Conservation (phyloP, 305 asterid genomes). For the Solanum aculeatissimum region DNA sequence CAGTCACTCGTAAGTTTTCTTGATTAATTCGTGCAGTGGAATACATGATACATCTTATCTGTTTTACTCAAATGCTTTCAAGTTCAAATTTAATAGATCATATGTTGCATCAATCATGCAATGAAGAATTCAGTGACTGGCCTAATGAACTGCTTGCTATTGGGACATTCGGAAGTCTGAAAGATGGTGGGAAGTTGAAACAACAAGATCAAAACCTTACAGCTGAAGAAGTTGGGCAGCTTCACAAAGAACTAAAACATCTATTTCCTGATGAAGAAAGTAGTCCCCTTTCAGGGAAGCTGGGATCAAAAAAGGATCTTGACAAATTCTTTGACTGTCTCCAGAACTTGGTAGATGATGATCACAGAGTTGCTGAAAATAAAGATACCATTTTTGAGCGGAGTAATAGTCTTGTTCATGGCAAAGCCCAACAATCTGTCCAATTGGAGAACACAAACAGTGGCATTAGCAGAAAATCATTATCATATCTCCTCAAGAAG, state of each 20-base stretch:
- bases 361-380: not conserved
- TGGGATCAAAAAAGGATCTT: conserved; percentile 5
- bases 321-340: conserved; percentile 19
- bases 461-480: conserved; percentile 32
- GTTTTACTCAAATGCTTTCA: not conserved
- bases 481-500: conserved; percentile 48
- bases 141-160: conserved; percentile 57
- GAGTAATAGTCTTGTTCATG: conserved; percentile 5
- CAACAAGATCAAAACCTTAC: conserved; percentile 8
- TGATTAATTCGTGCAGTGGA: not conserved
- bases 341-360: conserved; percentile 6
- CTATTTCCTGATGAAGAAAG: conserved; percentile 10
- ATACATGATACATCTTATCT: not conserved
- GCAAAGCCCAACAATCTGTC: conserved; percentile 13
- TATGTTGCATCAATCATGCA: conserved; percentile 14
- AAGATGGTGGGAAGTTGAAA: conserved; percentile 7
- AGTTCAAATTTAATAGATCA: conserved; percentile 6
- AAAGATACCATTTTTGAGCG: conserved; percentile 12
- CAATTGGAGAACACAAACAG: conserved; percentile 12
- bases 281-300: not conserved
- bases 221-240: conserved; percentile 21
- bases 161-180: conserved; percentile 62
- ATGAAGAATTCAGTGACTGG: conserved; percentile 67
- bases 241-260: conserved; percentile 21
- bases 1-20: conserved; percentile 28